Percentiles rank a stretch among this genome's conserved stretches.
These are phyloP conservation scores for Fusarium secorum DNA, from an alignment of 2,329 filamentous ascomycete species.

Conservation along the genomic window DNA sequence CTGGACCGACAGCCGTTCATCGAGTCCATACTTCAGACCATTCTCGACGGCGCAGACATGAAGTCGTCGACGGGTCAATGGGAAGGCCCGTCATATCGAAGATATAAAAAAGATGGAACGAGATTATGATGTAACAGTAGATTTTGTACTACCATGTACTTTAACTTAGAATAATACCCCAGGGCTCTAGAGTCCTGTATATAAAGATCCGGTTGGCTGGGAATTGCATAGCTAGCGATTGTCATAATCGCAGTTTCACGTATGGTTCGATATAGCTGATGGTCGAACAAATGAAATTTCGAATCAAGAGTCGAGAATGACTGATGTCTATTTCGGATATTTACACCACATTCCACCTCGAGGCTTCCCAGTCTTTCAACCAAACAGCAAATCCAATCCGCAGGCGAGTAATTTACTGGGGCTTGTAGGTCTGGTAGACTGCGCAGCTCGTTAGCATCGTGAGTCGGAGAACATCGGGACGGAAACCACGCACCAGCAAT, in stretches of 20 bases:
- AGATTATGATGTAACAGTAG: conserved; percentile 42
- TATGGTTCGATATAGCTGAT: neutral
- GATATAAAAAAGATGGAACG: conserved; percentile 42
- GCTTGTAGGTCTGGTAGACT: conserved; percentile 60
- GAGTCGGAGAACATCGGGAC: neutral
- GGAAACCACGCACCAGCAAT: conserved; percentile 63
- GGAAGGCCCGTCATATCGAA: conserved; percentile 33
- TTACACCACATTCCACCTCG: conserved; percentile 43
- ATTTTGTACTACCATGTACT: conserved; percentile 40
- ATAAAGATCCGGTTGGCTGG: neutral
- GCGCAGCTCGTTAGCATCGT: conserved; percentile 34
- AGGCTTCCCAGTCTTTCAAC: conserved; percentile 33
- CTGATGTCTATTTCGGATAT: conserved; percentile 48
- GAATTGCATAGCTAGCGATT: neutral
- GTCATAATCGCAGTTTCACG: neutral
- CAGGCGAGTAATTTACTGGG: conserved; percentile 43
- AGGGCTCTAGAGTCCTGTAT: conserved; percentile 24
- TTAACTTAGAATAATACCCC: conserved; percentile 36
- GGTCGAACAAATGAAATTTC: conserved; percentile 38
- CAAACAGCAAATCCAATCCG: conserved; percentile 20
- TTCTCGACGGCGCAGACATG: conserved; percentile 49
- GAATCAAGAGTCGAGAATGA: conserved; percentile 40
- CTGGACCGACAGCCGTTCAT: conserved; percentile 55
- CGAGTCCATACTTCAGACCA: conserved; percentile 54
- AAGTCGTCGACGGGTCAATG: conserved; percentile 40